phyloP scores from a whole-genome alignment of 2,329 filamentous ascomycete species.

The Fusarium verticillioides region DNA sequence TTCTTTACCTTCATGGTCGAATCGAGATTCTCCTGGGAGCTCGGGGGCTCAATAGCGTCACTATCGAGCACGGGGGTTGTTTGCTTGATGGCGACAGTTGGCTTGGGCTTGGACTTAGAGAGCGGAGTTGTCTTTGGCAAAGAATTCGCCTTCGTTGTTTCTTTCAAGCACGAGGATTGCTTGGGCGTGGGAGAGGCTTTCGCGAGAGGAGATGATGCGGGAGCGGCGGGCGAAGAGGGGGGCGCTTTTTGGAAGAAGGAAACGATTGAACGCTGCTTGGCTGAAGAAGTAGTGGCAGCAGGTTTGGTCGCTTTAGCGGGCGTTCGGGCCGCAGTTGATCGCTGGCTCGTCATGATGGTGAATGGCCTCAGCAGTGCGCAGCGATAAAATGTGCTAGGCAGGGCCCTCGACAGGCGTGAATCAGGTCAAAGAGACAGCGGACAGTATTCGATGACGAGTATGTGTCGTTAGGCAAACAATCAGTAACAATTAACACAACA shows the following conservation, averaged over 20 bases:
- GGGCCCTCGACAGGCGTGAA: slow-evolving; percentile 16
- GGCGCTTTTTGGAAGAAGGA: slow-evolving; percentile 59
- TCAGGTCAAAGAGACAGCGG: slow-evolving; percentile 16
- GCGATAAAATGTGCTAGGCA: background rate
- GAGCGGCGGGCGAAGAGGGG: slow-evolving; percentile 47
- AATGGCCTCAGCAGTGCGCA: slow-evolving; percentile 1
- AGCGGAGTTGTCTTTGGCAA: slow-evolving; percentile 59
- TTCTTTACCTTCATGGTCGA: slow-evolving; percentile 34
- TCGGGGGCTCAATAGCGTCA: slow-evolving; percentile 74
- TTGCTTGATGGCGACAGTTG: slow-evolving; percentile 49
- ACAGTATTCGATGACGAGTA: background rate
- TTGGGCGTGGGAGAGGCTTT: slow-evolving; percentile 49
- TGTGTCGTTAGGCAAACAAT: background rate
- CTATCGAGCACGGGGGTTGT: slow-evolving; percentile 84
- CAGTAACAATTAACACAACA: slow-evolving; percentile 1
- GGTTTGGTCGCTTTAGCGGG: slow-evolving; percentile 49
- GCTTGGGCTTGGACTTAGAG: slow-evolving; percentile 38
- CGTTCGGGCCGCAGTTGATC: slow-evolving; percentile 46
- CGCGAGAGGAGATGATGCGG: slow-evolving; percentile 48
- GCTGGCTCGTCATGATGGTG: slow-evolving; percentile 47
- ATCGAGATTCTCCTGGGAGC: slow-evolving; percentile 74
- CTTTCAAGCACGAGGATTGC: slow-evolving; percentile 52
- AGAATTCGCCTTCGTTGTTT: slow-evolving; percentile 56
- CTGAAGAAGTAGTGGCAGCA: slow-evolving; percentile 46
- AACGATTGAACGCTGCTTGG: slow-evolving; percentile 57